phyloP scores from a whole-genome alignment of 257 asterid genomes.

The Nicotiana undulata region DNA sequence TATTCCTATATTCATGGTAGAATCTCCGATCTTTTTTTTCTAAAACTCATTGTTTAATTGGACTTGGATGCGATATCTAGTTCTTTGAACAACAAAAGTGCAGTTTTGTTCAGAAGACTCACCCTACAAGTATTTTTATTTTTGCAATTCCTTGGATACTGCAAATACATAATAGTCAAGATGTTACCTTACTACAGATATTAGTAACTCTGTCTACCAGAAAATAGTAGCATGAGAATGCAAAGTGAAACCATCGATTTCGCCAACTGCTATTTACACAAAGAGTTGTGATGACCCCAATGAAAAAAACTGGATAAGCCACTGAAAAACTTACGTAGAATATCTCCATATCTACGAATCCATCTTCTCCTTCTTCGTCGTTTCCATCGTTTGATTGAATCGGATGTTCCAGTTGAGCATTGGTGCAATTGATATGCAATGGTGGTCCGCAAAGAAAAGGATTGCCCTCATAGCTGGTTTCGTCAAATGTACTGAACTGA shows the following conservation, averaged over 20 bases:
- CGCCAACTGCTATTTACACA: neutral
- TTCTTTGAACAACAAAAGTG: no score
- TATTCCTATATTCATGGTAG: neutral
- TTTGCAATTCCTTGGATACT: neutral
- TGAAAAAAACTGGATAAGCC: neutral
- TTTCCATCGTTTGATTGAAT: neutral
- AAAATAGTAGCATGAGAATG: neutral
- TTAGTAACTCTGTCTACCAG: neutral
- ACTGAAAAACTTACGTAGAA: neutral
- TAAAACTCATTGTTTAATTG: no score
- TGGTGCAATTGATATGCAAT: neutral
- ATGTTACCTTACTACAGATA: neutral
- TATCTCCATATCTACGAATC: neutral
- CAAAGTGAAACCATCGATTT: neutral
- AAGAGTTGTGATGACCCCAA: neutral
- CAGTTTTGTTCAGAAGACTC: neutral
- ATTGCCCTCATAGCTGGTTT: neutral
- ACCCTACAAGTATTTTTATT: neutral
- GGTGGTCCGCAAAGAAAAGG: constrained; percentile 1
- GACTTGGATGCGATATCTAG: no score
- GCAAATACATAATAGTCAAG: neutral
- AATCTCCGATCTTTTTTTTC: neutral
- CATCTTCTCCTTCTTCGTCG: neutral
- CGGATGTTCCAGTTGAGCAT: neutral
- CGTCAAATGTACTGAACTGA: neutral